Evolutionary conservation across 345 rosid species (phyloP), one percentile per base, ranked within the genome.

Genomic region (Mallotus nudiflorus): DNA sequence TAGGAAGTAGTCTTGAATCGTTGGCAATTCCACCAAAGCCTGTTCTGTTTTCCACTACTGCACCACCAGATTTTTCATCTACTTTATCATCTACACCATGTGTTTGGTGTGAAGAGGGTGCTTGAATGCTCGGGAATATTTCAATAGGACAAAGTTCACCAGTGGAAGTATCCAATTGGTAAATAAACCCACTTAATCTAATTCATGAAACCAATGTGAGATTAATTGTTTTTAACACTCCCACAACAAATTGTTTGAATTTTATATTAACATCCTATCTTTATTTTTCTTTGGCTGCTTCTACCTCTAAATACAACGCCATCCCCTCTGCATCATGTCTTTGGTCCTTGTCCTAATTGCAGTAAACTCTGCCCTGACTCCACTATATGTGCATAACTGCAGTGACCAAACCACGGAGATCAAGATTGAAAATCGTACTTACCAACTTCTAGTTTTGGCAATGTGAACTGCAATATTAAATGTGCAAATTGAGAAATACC

Each of bases 381-480:
- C 42, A 35, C 25, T 11, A 14, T 46, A 56, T 39, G 15, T 61
- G 42, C 63, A 80, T 3, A 28, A 52, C 42, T 78, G 85, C 35
- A 70, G 24, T 8, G 50, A 35, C 27, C 37, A 71, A 14, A 4
- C 53, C 2, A 45, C 75, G 2, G 65, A 16, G 62, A 81, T 82
- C 63, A 82, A 12, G 25, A 65, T 87, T 27, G 18, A 3, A 13
- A 24, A 56, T 0, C 74, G 57, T 1, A 78, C 28, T 14, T 85
- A 67, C 44, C 76, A 31, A 29, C 70, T 89, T 53, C 71, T 77
- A 0, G 12, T n/a, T n/a, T n/a, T n/a, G n/a, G n/a, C n/a, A n/a
- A n/a, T n/a, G n/a, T n/a, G n/a, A n/a, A n/a, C n/a, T n/a, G n/a
- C n/a, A n/a, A n/a, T n/a, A n/a, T n/a, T n/a, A n/a, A n/a, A n/a